Evolutionary conservation across 768 basidiomycete genomes (phyloP), one percentile per base, ranked within the genome.

Genomic region (Podaxis pistillaris): DNA sequence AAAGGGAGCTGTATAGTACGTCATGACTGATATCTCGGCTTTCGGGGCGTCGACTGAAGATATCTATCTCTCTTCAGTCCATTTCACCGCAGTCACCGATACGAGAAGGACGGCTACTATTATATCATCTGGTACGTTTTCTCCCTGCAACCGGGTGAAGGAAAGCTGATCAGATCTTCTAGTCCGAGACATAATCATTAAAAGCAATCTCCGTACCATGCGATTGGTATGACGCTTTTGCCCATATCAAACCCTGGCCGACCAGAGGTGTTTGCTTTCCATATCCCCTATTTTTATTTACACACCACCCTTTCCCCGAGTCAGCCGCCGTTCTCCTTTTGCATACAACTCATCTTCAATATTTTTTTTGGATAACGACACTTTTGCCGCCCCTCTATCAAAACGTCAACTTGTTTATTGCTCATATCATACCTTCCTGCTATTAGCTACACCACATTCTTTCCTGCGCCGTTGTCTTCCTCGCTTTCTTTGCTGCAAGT

Each of bases 31-130:
- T 30, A 47, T 49, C 49, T 64, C 38, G 41, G 44, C 55, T 58
- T 8, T 36, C 26, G 33, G 53, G 33, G 33, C 36, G 28, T 52
- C 33, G 37, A 38, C 51, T 62, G 19, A 61, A 37, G 63, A 49
- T 54, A 65, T 52, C 47, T 40, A 22, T 22, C 50, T 54, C 19
- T 26, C 19, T 22, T 19, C 65, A 93, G 91, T 90, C 58, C 91
- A 93, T 73, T 79, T 87, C 61, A 93, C 91, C 9, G 83, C 89
- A 57, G 91, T 93, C 54, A 91, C 87, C n/a, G 90, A 93, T 75
- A 91, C 89, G 63, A 81, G 83, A 70, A 79, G 81, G 66, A 93
- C 91, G 40, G 79, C 82, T 41, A 87, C 82, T 15, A 92, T 93
- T 68, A 93, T 93, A 67, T 76, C 85, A 37, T 83, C 82, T 64